Evolutionary conservation across 2,329 filamentous ascomycete genomes (phyloP).

Genomic region (Diaporthe eres): DNA sequence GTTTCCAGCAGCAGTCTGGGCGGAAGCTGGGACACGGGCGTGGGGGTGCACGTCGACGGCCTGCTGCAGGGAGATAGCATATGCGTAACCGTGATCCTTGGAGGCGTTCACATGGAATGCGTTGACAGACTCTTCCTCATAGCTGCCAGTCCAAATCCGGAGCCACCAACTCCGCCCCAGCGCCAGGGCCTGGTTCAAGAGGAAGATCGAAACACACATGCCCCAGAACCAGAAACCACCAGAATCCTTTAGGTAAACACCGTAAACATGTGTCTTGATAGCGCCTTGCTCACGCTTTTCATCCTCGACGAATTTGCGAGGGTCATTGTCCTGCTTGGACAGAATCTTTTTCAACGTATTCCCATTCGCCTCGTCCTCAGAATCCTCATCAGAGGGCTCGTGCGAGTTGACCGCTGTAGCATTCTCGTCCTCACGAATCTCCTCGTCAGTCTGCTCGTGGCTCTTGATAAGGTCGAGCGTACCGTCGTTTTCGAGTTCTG

Average conservation of each 20-base stretch:
- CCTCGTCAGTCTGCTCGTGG: constrained; percentile 63
- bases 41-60: constrained; percentile 57
- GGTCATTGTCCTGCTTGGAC: constrained; percentile 61
- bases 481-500: constrained; percentile 73
- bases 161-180: constrained; percentile 76
- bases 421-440: constrained; percentile 64
- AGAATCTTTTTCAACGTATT: constrained; percentile 63
- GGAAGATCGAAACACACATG: constrained; percentile 66
- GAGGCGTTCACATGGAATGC: constrained; percentile 46
- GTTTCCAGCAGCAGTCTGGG: constrained; percentile 45
- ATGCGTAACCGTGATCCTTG: constrained; percentile 56
- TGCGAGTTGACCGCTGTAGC: constrained; percentile 70
- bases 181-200: constrained; percentile 67
- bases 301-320: constrained; percentile 81
- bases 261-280: constrained; percentile 77
- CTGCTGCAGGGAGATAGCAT: constrained; percentile 63
- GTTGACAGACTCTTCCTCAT: constrained; percentile 51
- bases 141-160: constrained; percentile 70
- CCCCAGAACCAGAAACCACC: constrained; percentile 75
- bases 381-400: constrained; percentile 59
- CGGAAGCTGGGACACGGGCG: constrained; percentile 45
- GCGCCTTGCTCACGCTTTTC: constrained; percentile 80
- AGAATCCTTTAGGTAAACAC: constrained; percentile 75
- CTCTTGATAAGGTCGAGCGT: constrained; percentile 70
- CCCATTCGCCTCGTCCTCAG: constrained; percentile 55